Evolutionary conservation across 257 asterid species (phyloP).

Genomic region (Anisodus acutangulus): DNA sequence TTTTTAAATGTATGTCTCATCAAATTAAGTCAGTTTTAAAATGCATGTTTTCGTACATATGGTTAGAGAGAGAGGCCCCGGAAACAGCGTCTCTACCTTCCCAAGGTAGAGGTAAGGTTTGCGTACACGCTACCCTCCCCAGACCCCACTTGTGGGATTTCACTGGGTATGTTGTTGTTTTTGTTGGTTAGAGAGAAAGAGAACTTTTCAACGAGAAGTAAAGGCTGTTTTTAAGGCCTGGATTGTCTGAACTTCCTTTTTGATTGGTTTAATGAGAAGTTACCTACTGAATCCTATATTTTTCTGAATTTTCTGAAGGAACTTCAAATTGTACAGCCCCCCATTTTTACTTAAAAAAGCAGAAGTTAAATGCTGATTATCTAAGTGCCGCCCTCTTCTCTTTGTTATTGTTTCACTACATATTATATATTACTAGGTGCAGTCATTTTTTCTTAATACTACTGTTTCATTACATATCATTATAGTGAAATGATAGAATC

Average conservation of each 20-base stretch:
- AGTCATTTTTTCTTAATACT: background rate
- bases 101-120: too few species aligned
- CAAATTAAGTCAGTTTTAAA: conserved; percentile 9
- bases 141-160: too few species aligned
- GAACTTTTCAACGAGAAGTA: background rate
- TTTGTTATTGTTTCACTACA: background rate
- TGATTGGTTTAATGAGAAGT: conserved; percentile 13
- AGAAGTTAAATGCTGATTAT: background rate
- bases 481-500: background rate
- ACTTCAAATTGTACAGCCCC: background rate
- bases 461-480: background rate
- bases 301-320: conserved; percentile 4
- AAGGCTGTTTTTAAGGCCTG: conserved; percentile 12
- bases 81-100: too few species aligned
- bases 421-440: background rate
- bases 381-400: background rate
- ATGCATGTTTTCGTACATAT: conserved; percentile 12
- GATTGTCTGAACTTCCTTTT: conserved; percentile 2
- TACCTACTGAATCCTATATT: background rate
- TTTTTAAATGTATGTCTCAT: background rate
- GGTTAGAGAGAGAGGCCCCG: background rate
- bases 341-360: background rate
- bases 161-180: background rate
- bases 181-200: background rate
- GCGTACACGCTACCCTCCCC: too few species aligned